These are phyloP conservation scores for Fraxinus platypoda DNA, from an alignment of 305 asterid species.

Conservation along the genomic window DNA sequence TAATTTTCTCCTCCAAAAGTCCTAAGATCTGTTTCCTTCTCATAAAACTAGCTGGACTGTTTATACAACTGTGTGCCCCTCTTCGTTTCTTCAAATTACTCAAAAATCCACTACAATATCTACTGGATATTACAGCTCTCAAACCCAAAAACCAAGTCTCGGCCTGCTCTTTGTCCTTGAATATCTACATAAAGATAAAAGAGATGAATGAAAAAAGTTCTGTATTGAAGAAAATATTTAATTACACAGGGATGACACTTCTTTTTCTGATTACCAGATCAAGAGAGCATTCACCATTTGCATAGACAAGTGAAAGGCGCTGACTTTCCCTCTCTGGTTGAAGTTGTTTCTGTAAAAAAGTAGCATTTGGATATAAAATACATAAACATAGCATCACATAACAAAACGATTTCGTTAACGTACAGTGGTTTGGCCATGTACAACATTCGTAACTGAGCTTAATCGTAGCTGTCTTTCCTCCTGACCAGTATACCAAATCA, in stretches of 20 bases:
- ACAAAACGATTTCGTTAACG: slow-evolving; percentile 13
- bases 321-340: slow-evolving; percentile 40
- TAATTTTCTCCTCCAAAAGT: slow-evolving; percentile 25
- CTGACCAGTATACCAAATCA: slow-evolving; percentile 48
- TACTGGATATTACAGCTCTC: slow-evolving; percentile 38
- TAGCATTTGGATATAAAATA: background rate
- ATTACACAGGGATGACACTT: background rate
- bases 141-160: slow-evolving; percentile 45
- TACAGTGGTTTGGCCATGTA: slow-evolving; percentile 38
- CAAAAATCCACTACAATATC: slow-evolving; percentile 23
- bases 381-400: background rate
- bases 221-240: background rate
- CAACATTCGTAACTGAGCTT: slow-evolving; percentile 33
- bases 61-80: slow-evolving; percentile 50
- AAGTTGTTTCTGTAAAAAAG: slow-evolving; percentile 32
- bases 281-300: slow-evolving; percentile 37
- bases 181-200: slow-evolving; percentile 30
- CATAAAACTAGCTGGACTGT: slow-evolving; percentile 50
- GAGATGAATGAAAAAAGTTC: background rate
- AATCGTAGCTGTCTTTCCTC: slow-evolving; percentile 40
- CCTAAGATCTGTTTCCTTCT: slow-evolving; percentile 47
- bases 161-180: slow-evolving; percentile 47
- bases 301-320: slow-evolving; percentile 40
- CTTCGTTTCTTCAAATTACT: slow-evolving; percentile 29
- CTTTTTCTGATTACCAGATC: slow-evolving; percentile 34